Evolutionary conservation across 169 alveolate genomes (phyloP).

Genomic region (Plasmodium coatneyi): DNA sequence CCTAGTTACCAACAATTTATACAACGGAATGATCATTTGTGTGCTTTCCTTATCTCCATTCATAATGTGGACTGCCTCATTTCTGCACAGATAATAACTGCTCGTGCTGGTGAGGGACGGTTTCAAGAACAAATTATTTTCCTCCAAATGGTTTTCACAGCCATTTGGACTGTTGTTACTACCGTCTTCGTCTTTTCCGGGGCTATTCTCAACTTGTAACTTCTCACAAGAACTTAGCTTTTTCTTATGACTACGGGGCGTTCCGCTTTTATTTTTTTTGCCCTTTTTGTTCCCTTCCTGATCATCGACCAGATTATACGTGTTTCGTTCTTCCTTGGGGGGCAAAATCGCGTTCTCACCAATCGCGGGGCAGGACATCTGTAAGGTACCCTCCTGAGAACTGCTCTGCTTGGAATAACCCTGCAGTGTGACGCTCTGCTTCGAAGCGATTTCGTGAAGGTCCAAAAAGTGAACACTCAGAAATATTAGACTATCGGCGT

Average conservation of each 20-base stretch:
- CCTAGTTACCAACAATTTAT: slow-evolving; percentile 66
- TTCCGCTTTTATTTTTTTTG: not conserved
- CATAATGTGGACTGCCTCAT: slow-evolving; percentile 15
- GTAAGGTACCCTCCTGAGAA: not conserved
- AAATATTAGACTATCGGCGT: slow-evolving; percentile 46
- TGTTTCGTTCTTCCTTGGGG: not conserved
- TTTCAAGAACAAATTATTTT: slow-evolving; percentile 4
- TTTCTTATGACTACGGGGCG: not conserved
- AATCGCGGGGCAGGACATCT: not conserved
- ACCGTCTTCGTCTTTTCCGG: slow-evolving; percentile 1
- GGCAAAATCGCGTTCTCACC: not conserved
- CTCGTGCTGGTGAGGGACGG: slow-evolving; percentile 40
- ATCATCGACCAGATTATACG: not conserved
- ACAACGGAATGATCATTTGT: slow-evolving; percentile 48
- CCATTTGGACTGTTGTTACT: not conserved
- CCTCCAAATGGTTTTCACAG: not conserved
- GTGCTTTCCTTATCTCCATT: slow-evolving; percentile 42
- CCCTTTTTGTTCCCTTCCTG: not conserved
- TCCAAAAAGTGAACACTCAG: slow-evolving; percentile 21
- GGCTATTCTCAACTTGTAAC: not conserved
- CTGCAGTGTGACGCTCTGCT: not conserved
- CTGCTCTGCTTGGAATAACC: not conserved
- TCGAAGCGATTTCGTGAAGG: not conserved
- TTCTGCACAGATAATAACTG: slow-evolving; percentile 29
- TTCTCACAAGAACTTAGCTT: not conserved